Evolutionary conservation across 140 eudicot species (phyloP), one percentile per base, ranked within the genome.

Genomic region (Oenanthe javanica): DNA sequence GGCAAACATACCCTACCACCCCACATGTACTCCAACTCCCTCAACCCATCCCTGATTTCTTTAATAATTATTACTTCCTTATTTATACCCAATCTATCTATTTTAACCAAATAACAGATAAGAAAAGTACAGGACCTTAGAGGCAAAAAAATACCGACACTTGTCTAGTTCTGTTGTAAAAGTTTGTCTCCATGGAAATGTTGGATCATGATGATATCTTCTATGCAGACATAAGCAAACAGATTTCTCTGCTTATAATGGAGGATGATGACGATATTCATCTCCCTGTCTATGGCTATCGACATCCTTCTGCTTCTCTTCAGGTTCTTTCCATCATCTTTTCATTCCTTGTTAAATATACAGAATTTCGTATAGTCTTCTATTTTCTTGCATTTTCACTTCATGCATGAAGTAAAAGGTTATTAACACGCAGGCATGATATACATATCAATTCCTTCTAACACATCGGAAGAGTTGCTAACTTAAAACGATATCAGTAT

Each of bases 251-350:
- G 79, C 86, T 93, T 19, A 91, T 93, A 79, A 91, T 91, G 98
- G 97, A 93, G 79, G 98, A 93, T 83, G 96, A 93, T 48, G 91
- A 91, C 79, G 98, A 93, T 81, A 90, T 91, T 61, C 91, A 91
- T 76, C 86, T 80, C 81, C 84, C 91, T 84, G 83, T 54, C 87
- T 79, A 88, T 82, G 75, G 85, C 77, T 75, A 48, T 57, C 31
- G 4, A 38, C 80, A 76, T 67, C 90, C 95, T 82, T 83, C 93
- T 14, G 90, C 80, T 82, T 83, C 91, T 79, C 79, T 86, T 40
- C 96, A 89, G 91, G 96, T 90, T 75, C 55, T 49, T 40, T n/a
- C 50, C 43, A 10, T 38, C 49, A 51, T 42, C 43, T 46, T 49
- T 43, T 46, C n/a, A 46, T 45, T 77, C 76, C 81, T 77, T 82